Evolutionary conservation across 345 rosid genomes (phyloP).

Genomic region (Euphorbia pulcherrima): DNA sequence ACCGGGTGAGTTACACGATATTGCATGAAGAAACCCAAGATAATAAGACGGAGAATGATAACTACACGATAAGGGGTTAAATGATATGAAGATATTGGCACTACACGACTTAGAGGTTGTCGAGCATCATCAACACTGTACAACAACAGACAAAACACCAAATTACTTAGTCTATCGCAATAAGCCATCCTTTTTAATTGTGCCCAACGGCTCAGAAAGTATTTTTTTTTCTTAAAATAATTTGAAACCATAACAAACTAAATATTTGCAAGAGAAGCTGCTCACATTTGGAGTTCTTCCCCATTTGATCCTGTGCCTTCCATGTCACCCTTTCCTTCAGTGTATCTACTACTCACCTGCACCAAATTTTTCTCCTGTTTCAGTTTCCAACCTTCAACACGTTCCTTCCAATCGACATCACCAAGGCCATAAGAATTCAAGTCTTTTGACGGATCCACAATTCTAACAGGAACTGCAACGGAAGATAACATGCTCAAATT

Average conservation of each 20-base stretch:
- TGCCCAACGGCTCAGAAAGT: background rate
- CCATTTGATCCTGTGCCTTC: constrained; percentile 99
- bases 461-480: constrained; percentile 85
- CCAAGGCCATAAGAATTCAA: constrained; percentile 97
- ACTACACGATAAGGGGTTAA: constrained; percentile 80
- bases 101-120: constrained; percentile 87
- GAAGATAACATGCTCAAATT: constrained; percentile 18
- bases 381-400: constrained; percentile 98
- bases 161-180: background rate
- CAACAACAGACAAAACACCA: constrained; percentile 11
- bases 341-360: constrained; percentile 58
- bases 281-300: constrained; percentile 96
- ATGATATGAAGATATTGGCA: constrained; percentile 77
- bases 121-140: constrained; percentile 92
- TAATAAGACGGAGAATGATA: constrained; percentile 87
- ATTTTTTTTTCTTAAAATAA: background rate
- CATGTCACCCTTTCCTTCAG: constrained; percentile 88
- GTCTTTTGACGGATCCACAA: constrained; percentile 97
- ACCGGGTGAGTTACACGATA: constrained; percentile 96
- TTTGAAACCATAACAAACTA: no score
- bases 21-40: constrained; percentile 95
- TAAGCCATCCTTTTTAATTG: background rate
- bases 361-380: constrained; percentile 87
- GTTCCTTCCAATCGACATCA: constrained; percentile 98
- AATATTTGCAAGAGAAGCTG: constrained; percentile 21